These are phyloP conservation scores for Moesziomyces parantarcticus DNA, from an alignment of 1,284 basidiomycete species.

Conservation along the genomic window DNA sequence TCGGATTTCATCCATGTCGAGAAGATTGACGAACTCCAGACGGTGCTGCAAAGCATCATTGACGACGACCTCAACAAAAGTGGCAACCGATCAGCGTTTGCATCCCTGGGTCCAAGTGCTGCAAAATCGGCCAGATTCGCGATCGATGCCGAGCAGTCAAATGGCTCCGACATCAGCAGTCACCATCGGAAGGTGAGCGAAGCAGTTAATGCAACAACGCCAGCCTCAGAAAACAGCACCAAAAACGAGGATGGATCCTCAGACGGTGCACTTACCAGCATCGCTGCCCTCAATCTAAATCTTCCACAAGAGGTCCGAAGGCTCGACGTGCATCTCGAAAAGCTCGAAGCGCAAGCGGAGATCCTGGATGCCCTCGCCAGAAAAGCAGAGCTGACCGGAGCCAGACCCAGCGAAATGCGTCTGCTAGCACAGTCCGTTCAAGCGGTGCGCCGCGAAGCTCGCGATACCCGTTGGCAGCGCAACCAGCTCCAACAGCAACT, in stretches of 20 bases:
- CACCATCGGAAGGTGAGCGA: not conserved
- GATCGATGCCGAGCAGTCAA: constrained; percentile 18
- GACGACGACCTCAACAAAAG: constrained; percentile 72
- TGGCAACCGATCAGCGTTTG: constrained; percentile 7
- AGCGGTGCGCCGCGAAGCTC: constrained; percentile 82
- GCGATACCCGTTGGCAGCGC: constrained; percentile 82
- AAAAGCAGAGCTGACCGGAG: constrained; percentile 90
- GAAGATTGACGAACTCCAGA: constrained; percentile 75
- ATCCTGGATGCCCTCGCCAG: constrained; percentile 87
- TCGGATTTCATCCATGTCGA: constrained; percentile 46
- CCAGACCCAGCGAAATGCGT: constrained; percentile 81
- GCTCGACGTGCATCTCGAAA: constrained; percentile 76
- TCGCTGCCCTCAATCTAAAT: constrained; percentile 23
- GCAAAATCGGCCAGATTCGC: constrained; percentile 10
- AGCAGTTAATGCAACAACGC: constrained; percentile 5
- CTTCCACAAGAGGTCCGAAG: constrained; percentile 27
- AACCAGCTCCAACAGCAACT: constrained; percentile 77
- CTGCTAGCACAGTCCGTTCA: constrained; percentile 83
- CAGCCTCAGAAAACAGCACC: not conserved
- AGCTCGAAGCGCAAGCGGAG: constrained; percentile 80
- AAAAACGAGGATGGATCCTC: constrained; percentile 1
- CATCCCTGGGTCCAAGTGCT: constrained; percentile 11
- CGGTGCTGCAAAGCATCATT: constrained; percentile 92
- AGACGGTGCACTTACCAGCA: constrained; percentile 5
- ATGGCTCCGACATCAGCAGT: not conserved